phyloP scores from a whole-genome alignment of 1,284 basidiomycete genomes.

The Ceratobasidium sp. region DNA sequence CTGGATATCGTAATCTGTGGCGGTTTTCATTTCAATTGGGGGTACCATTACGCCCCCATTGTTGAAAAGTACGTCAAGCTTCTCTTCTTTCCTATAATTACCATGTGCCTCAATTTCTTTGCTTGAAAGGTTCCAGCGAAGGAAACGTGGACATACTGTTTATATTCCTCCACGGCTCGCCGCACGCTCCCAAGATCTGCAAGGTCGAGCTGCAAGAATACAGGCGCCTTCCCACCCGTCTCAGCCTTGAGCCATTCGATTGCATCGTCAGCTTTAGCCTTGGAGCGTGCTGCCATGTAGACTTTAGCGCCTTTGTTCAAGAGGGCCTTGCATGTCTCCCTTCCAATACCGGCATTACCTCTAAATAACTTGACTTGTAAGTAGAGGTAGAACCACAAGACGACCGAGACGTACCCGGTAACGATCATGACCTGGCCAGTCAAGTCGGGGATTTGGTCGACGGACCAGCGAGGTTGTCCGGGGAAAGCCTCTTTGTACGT shows the following conservation, averaged over 20 bases:
- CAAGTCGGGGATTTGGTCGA: constrained; percentile 47
- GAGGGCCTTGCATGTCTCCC: constrained; percentile 52
- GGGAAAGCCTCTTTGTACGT: constrained; percentile 45
- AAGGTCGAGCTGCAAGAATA: constrained; percentile 70
- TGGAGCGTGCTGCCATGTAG: constrained; percentile 67
- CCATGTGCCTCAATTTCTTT: neutral
- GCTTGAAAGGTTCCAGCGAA: neutral
- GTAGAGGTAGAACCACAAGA: neutral
- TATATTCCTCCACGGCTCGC: constrained; percentile 63
- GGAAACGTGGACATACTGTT: constrained; percentile 55
- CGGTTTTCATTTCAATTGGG: constrained; percentile 60
- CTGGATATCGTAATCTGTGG: constrained; percentile 67
- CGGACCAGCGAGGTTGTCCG: constrained; percentile 44
- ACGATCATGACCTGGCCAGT: constrained; percentile 45
- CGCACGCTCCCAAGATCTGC: constrained; percentile 66
- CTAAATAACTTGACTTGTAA: constrained; percentile 1
- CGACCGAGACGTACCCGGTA: constrained; percentile 26
- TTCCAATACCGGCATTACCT: constrained; percentile 48
- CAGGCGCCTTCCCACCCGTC: constrained; percentile 58
- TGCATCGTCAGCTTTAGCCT: constrained; percentile 58
- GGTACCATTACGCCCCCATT: constrained; percentile 69
- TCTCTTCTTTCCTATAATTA: constrained; percentile 59
- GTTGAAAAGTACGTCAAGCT: constrained; percentile 65
- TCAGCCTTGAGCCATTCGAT: constrained; percentile 51
- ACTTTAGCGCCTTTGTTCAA: constrained; percentile 70